Conservation (phyloP, 208 protist species). For the Leishmania turanica region DNA sequence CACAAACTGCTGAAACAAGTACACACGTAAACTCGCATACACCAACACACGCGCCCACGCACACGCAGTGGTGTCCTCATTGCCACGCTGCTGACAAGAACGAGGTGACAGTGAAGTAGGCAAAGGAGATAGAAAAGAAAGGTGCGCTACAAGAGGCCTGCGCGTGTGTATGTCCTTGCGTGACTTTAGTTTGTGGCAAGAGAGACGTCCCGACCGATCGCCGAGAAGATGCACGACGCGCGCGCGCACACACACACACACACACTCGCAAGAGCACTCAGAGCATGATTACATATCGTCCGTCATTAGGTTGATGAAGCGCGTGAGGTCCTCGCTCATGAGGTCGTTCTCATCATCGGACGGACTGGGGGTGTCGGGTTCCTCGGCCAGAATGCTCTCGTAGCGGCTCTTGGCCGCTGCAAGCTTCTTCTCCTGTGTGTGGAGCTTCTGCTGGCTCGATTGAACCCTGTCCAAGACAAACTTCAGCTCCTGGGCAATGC, state of each 20-base stretch:
- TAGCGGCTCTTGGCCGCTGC: constrained; percentile 38
- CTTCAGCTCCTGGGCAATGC: constrained; percentile 61
- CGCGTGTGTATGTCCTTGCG: neutral
- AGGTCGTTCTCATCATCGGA: constrained; percentile 63
- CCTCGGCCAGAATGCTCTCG: constrained; percentile 43
- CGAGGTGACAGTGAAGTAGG: neutral
- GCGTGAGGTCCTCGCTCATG: constrained; percentile 57
- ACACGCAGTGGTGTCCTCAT: neutral
- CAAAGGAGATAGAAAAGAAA: neutral
- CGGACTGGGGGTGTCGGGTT: constrained; percentile 46
- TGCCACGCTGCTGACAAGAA: neutral
- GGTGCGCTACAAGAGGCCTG: neutral
- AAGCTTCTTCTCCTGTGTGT: constrained; percentile 69
- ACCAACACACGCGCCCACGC: neutral
- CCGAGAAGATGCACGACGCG: neutral
- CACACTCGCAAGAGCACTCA: neutral
- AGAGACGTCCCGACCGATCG: neutral
- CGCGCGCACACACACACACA: neutral
- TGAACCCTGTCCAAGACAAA: constrained; percentile 51
- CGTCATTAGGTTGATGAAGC: constrained; percentile 59
- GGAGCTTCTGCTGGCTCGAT: constrained; percentile 52
- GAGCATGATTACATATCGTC: constrained; percentile 47
- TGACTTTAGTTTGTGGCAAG: neutral
- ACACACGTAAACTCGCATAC: neutral
- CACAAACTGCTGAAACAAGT: neutral